These are phyloP conservation scores for Vanderwaltozyma polyspora DNA, from an alignment of 805 yeast species.

Conservation along the genomic window DNA sequence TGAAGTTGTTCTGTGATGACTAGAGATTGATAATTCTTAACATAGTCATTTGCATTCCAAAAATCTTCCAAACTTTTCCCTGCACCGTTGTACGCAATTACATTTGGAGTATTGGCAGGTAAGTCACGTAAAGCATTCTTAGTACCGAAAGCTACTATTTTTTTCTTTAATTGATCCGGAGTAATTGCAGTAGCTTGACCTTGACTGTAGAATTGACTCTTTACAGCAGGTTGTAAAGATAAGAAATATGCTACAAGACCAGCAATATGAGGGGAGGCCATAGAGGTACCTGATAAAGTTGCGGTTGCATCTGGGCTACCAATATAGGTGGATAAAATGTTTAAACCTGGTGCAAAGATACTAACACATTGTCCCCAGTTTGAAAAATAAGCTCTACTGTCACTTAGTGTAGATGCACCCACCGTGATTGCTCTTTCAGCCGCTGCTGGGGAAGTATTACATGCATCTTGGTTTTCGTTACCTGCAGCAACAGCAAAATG, in stretches of 20 bases:
- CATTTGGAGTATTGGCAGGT: slow-evolving; percentile 66
- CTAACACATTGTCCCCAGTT: slow-evolving; percentile 95
- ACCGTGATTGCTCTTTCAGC: slow-evolving; percentile 80
- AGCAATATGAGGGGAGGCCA: slow-evolving; percentile 96
- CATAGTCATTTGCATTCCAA: too few relatives aligned
- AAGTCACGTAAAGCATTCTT: slow-evolving; percentile 47
- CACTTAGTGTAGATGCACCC: slow-evolving; percentile 86
- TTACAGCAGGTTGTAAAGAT: slow-evolving; percentile 69
- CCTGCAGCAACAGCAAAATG: slow-evolving; percentile 97
- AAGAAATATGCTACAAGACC: slow-evolving; percentile 85
- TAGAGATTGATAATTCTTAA: too few relatives aligned
- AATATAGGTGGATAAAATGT: slow-evolving; percentile 72
- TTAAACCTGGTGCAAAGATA: slow-evolving; percentile 92
- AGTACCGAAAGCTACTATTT: slow-evolving; percentile 58
- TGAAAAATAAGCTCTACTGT: slow-evolving; percentile 87
- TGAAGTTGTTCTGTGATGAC: too few relatives aligned
- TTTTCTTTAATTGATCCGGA: slow-evolving; percentile 67
- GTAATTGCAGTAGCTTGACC: slow-evolving; percentile 41
- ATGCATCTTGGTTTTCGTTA: slow-evolving; percentile 87
- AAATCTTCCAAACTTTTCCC: too few relatives aligned
- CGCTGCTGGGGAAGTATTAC: slow-evolving; percentile 84
- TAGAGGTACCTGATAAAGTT: slow-evolving; percentile 86
- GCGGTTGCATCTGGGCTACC: slow-evolving; percentile 70
- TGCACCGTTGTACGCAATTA: slow-evolving; percentile 74
- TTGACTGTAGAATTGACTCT: slow-evolving; percentile 50